These are phyloP conservation scores for Wickerhamiella hasegawae DNA, from an alignment of 805 yeast species.

Conservation along the genomic window DNA sequence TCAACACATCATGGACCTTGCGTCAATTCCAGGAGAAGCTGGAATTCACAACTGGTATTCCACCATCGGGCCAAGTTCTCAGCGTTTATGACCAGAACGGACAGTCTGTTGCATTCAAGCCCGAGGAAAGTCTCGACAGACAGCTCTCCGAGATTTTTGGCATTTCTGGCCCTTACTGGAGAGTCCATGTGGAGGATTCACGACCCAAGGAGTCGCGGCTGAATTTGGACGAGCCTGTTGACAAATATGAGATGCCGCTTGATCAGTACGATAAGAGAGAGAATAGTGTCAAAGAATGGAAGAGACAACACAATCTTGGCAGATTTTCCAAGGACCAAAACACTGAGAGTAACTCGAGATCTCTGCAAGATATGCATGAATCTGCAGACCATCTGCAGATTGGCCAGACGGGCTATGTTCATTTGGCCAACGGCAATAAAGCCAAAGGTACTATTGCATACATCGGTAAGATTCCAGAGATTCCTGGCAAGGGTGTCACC, in stretches of 20 bases:
- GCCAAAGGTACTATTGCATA: constrained; percentile 56
- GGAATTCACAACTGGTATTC: constrained; percentile 62
- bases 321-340: constrained; percentile 31
- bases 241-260: constrained; percentile 34
- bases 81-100: constrained; percentile 16
- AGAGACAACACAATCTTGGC: constrained; percentile 50
- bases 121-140: constrained; percentile 6
- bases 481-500: constrained; percentile 22
- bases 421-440: constrained; percentile 22
- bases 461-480: constrained; percentile 50
- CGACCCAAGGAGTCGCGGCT: constrained; percentile 20
- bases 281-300: constrained; percentile 66
- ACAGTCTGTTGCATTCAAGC: constrained; percentile 3
- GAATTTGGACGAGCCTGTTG: constrained; percentile 22
- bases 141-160: constrained; percentile 15
- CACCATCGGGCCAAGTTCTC: constrained; percentile 33
- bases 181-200: constrained; percentile 37
- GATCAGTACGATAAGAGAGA: constrained; percentile 43
- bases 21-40: constrained; percentile 35
- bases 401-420: constrained; percentile 19
- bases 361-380: constrained; percentile 8
- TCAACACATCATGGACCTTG: constrained; percentile 48
- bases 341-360: constrained; percentile 10
- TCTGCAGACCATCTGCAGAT: constrained; percentile 6
- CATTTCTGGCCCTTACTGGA: constrained; percentile 23